These are phyloP conservation scores for Acacia crassicarpa DNA, from an alignment of 306 rosid species.

Conservation along the genomic window DNA sequence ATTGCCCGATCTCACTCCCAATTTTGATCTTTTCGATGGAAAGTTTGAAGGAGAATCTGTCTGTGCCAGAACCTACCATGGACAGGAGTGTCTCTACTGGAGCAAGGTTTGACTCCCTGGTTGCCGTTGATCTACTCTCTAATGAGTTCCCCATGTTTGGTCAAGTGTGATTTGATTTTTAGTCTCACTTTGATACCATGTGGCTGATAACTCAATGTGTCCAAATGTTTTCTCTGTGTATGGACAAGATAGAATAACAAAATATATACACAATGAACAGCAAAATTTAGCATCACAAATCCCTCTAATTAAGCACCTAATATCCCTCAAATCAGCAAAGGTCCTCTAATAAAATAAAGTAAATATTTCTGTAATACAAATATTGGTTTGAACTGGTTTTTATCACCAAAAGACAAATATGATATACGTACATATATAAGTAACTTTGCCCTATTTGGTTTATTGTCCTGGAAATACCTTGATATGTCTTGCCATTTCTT, in stretches of 20 bases:
- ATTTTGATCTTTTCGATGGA: background rate
- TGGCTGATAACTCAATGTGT: background rate
- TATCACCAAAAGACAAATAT: background rate
- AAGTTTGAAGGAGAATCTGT: background rate
- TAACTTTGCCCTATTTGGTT: conserved; percentile 14
- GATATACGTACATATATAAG: background rate
- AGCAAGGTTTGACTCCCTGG: background rate
- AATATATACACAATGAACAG: background rate
- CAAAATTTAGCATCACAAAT: background rate
- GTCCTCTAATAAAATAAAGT: too few species aligned
- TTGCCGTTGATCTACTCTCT: background rate
- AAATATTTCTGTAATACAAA: background rate
- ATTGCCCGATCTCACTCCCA: background rate
- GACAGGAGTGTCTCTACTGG: background rate
- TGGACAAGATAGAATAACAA: background rate
- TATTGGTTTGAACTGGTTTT: background rate
- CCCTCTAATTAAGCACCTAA: background rate
- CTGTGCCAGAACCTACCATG: too few species aligned
- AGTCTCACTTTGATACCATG: background rate
- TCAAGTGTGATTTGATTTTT: background rate
- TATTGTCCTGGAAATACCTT: background rate
- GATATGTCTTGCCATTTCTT: conserved; percentile 24
- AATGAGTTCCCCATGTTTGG: background rate
- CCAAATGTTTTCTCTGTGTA: background rate
- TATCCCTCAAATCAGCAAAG: background rate